phyloP scores from a whole-genome alignment of 257 asterid species.

The Penstemon newberryi region DNA sequence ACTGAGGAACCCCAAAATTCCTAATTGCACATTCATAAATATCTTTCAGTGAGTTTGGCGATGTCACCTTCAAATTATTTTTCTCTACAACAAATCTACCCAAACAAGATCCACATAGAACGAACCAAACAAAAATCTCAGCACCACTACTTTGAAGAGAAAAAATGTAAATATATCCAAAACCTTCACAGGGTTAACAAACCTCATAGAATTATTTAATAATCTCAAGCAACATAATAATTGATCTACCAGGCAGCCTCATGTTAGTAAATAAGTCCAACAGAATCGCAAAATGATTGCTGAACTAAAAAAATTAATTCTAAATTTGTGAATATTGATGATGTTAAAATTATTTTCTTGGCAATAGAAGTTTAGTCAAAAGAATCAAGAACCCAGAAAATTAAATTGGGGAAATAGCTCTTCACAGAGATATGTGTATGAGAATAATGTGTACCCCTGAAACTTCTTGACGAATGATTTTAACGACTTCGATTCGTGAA shows the following conservation, averaged over 20 bases:
- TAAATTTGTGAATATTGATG: neutral
- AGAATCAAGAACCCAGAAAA: too few species aligned
- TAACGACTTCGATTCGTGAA: too few species aligned
- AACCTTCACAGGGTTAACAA: neutral
- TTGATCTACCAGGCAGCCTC: neutral
- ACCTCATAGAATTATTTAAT: neutral
- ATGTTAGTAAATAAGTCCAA: constrained; percentile 5
- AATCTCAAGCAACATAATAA: neutral
- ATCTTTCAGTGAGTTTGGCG: constrained; percentile 46
- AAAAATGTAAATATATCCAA: too few species aligned
- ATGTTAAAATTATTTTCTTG: neutral
- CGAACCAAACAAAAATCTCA: constrained; percentile 27
- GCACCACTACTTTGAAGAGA: too few species aligned
- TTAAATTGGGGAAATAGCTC: too few species aligned
- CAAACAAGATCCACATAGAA: constrained; percentile 37
- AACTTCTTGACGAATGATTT: too few species aligned
- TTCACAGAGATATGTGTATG: too few species aligned
- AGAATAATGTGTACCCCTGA: too few species aligned
- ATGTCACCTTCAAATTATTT: constrained; percentile 47
- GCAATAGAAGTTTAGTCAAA: too few species aligned
- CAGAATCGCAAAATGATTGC: neutral
- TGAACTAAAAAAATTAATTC: constrained; percentile 1
- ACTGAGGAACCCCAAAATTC: constrained; percentile 59
- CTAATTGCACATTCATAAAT: constrained; percentile 58
- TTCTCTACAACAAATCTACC: constrained; percentile 55